Conservation (phyloP, 495 filamentous ascomycete species). For the Hypoxylon cercidicola region DNA sequence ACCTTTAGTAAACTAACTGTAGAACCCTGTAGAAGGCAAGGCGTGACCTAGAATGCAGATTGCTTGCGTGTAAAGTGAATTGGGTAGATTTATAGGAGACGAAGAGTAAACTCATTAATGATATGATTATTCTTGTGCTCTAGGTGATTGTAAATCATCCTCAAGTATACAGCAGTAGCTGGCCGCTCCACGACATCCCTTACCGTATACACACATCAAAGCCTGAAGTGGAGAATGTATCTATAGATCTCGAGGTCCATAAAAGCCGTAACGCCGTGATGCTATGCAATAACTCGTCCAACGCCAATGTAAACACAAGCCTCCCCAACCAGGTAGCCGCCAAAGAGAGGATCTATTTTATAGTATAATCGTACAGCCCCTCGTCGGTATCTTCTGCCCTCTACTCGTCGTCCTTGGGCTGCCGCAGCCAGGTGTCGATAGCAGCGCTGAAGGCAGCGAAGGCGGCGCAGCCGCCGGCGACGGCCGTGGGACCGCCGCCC, state of each 20-base stretch:
- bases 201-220: not conserved
- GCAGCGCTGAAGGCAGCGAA: constrained; percentile 96
- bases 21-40: too few species aligned
- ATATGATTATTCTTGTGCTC: not conserved
- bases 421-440: constrained; percentile 91
- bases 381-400: not conserved
- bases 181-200: too few species aligned
- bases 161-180: too few species aligned
- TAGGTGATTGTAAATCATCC: constrained; percentile 8
- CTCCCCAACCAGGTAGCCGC: not conserved
- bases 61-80: too few species aligned
- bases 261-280: constrained; percentile 32
- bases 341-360: not conserved
- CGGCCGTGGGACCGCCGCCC: constrained; percentile 89
- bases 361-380: constrained; percentile 17
- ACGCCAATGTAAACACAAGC: constrained; percentile 12
- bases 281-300: constrained; percentile 30
- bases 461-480: constrained; percentile 87
- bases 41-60: too few species aligned
- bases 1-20: too few species aligned
- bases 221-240: constrained; percentile 36
- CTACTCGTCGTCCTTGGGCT: constrained; percentile 65
- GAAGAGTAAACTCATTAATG: too few species aligned
- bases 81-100: too few species aligned
- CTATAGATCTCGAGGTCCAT: not conserved